Base-by-base conservation (phyloP, 1,284 basidiomycete species). In the Hemileia vastatrix region DNA sequence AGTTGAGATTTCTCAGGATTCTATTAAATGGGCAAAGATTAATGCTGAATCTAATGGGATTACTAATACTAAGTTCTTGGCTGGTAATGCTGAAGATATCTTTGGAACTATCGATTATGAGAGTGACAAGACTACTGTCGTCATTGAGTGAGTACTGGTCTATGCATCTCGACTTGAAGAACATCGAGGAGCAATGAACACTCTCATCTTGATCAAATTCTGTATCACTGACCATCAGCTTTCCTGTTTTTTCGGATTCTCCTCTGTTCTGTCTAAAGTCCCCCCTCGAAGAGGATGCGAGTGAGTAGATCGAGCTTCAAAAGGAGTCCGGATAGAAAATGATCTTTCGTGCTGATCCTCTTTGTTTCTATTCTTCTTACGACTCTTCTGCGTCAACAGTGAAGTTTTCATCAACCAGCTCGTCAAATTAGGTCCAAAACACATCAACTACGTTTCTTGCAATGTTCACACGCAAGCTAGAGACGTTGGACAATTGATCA, bases 11-110 rank as follows among this genome's bases (percentile, higher is more conserved):
- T 73, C 85, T 54, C 72, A 77, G 49, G 83, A 87, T 67, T 86
- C 87, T 4, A 92, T 97, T 76, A 80, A 80, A 48, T 86, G 82
- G 43, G 93, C 93, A 1, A 85, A 83, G 68, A 80, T 79, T 66
- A 97, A 96, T 70, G 90, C 90, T 0, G 75, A 77, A 67, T 82
- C 91, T 51, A 97, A 97, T 77, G 61, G 68, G 40, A 71, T 76
- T n/a, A 64, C 65, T 32, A 77, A 78, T 57, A 76, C 77, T 6
- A 72, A 77, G 32, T 82, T 82, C 74, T 67, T 81, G n/a, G 80
- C 79, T 24, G 81, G 81, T 8, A 79, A 80, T 62, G 81, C 81
- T 3, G 80, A 82, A 69, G 78, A 79, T 63, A 82, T 82, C 66
- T 82, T 82, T 57, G 78, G 36, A 11, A 40, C 36, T 40, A 40